Base-by-base conservation (phyloP, 148 eudicot species). In the Camellia lanceoleosa region DNA sequence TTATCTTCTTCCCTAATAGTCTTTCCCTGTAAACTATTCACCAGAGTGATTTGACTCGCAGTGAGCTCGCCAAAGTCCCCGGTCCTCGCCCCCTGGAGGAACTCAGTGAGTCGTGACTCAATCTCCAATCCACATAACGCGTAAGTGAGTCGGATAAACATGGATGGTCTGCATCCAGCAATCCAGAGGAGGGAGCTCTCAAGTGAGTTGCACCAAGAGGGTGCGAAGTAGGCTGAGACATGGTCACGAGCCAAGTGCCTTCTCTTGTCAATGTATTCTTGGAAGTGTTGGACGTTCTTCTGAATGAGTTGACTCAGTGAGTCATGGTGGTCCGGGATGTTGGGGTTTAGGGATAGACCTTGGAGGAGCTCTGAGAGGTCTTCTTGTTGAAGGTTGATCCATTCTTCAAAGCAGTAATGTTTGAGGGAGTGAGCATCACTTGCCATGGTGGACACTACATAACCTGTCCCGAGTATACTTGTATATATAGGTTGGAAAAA, bases 161-260 rank as follows among this genome's bases (percentile, higher is more conserved):
- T 63, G 19, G 86, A 77, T 0, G 86, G 86, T 43, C 81, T 30
- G 77, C 82, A 81, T 1, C 86, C 86, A 1, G 46, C 81, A 19
- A 78, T 62, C 87, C 84, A 84, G 2, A 74, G 30, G 13, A 68
- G 19, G 3, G 82, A 78, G 3, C 75, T 69, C 66, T 84, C 87
- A 8, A 81, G 16, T 14, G 76, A 20, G 38, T 30, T 30, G 38
- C 38, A 30, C 38, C 38, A 30, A 30, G 38, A 30, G 38, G 38
- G 79, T 81, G 78, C 79, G 79, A 84, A 1, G 55, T 20, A 19
- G 86, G 79, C 10, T 11, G 76, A n/a, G 18, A 42, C 51, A 43
- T 67, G 47, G 0, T 59, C 75, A 0, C 23, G 55, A 10, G 75
- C 81, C 1, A 84, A 76, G 6, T 5, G 5, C 11, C 8, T 14